Conservation (phyloP, 768 basidiomycete genomes). For the Tulasnella sp. region DNA sequence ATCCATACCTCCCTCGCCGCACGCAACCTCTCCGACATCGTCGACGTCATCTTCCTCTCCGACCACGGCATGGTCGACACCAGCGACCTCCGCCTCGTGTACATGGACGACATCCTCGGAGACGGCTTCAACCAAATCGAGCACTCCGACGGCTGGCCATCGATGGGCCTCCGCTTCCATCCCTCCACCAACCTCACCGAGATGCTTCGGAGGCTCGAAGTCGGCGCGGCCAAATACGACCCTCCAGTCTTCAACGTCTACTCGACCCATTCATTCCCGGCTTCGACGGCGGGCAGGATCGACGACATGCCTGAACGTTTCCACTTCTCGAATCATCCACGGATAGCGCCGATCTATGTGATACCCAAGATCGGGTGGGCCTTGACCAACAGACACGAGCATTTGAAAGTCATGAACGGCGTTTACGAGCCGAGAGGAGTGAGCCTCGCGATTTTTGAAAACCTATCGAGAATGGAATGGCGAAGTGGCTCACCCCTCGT, state of each 20-base stretch:
- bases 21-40: slow-evolving; percentile 70
- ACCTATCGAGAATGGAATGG: neutral
- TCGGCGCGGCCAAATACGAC: slow-evolving; percentile 39
- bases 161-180: slow-evolving; percentile 72
- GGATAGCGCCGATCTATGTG: slow-evolving; percentile 84
- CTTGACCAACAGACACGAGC: slow-evolving; percentile 51
- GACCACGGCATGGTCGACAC: slow-evolving; percentile 92
- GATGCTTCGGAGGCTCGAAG: slow-evolving; percentile 41
- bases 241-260: slow-evolving; percentile 66
- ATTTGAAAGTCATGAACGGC: slow-evolving; percentile 38
- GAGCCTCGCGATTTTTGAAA: too few relatives aligned
- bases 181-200: slow-evolving; percentile 40
- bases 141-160: slow-evolving; percentile 83
- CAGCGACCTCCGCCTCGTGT: slow-evolving; percentile 59
- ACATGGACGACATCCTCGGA: slow-evolving; percentile 72
- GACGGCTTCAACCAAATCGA: slow-evolving; percentile 49
- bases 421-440: slow-evolving; percentile 53
- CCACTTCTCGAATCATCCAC: slow-evolving; percentile 58
- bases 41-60: slow-evolving; percentile 82
- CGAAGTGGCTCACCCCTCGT: too few relatives aligned
- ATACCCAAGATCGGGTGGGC: slow-evolving; percentile 74
- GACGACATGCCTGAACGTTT: slow-evolving; percentile 73
- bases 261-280: slow-evolving; percentile 32
- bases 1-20: slow-evolving; percentile 50
- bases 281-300: neutral